Conservation (phyloP, 805 yeast species). For the Starmerella cellae region DNA sequence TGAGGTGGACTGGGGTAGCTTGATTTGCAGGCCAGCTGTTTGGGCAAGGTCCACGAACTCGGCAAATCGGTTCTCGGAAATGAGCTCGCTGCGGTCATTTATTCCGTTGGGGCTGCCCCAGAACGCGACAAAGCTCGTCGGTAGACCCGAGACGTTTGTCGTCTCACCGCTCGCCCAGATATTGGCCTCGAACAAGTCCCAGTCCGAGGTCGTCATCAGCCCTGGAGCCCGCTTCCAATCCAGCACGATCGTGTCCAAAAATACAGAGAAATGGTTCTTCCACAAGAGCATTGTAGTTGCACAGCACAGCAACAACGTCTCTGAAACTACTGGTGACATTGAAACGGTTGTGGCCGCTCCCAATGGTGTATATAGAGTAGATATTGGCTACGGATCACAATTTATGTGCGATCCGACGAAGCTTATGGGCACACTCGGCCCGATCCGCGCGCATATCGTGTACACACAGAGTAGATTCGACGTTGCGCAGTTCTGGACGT, state of each 20-base stretch:
- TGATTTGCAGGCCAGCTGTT: no score
- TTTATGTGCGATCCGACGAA: conserved; percentile 10
- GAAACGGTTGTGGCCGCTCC: conserved; percentile 5
- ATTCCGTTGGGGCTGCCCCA: conserved; percentile 9
- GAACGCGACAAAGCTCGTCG: conserved; percentile 5
- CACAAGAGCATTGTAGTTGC: conserved; percentile 4
- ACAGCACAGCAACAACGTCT: not conserved
- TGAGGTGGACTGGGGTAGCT: no score
- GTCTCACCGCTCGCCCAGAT: conserved; percentile 4
- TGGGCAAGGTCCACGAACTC: no score
- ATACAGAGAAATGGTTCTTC: conserved; percentile 5
- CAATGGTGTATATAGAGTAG: conserved; percentile 15
- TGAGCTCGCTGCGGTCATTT: not conserved
- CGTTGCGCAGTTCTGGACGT: conserved; percentile 1
- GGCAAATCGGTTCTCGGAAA: no score
- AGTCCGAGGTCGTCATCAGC: conserved; percentile 3
- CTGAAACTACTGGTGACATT: not conserved
- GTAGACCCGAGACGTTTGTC: not conserved
- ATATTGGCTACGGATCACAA: conserved; percentile 8
- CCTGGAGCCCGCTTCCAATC: conserved; percentile 1
- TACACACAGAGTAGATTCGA: conserved; percentile 12
- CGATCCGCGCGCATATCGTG: conserved; percentile 1
- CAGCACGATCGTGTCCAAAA: not conserved
- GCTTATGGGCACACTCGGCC: conserved; percentile 9
- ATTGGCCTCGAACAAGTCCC: conserved; percentile 3